Conservation (phyloP, 225 moss, liverwort and hornwort genomes). For the Pseudoscleropodium purum region DNA sequence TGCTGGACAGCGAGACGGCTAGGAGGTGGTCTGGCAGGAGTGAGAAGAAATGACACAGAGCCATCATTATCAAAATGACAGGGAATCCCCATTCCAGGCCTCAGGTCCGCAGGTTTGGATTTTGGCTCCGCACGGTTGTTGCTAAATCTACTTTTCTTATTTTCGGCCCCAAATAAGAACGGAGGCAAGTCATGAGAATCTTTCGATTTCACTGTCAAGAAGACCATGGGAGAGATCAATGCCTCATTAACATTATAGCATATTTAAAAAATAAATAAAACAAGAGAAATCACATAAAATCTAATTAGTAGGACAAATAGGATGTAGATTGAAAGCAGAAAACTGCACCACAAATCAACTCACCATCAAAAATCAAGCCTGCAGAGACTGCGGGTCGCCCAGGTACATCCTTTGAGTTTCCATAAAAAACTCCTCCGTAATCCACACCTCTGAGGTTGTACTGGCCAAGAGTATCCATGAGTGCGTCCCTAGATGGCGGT, state of each 20-base stretch:
- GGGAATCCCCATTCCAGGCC: conserved; percentile 53
- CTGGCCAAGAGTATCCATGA: conserved; percentile 30
- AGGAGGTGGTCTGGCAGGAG: conserved; percentile 74
- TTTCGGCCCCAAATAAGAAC: conserved; percentile 66
- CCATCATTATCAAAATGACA: conserved; percentile 85
- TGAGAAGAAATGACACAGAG: conserved; percentile 55
- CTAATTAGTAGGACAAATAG: neutral
- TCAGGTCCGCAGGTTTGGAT: conserved; percentile 13
- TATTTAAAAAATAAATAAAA: neutral
- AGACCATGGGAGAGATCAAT: neutral
- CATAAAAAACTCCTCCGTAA: conserved; percentile 69
- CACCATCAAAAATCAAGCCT: conserved; percentile 91
- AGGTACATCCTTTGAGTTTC: conserved; percentile 66
- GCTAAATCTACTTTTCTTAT: conserved; percentile 55
- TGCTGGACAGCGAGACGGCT: conserved; percentile 45
- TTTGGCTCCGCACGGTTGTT: conserved; percentile 31
- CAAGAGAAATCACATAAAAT: neutral
- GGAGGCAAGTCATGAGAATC: conserved; percentile 58
- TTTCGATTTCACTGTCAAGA: conserved; percentile 70
- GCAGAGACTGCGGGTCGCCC: conserved; percentile 61
- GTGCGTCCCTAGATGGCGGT: conserved; percentile 52
- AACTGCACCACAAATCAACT: neutral
- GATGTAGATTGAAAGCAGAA: neutral
- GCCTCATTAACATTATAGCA: neutral
- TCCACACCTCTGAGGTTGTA: conserved; percentile 33